A percentile compares a stretch with the other conserved stretches of the same genome.
Evolutionary conservation across 2,329 filamentous ascomycete genomes (phyloP).

Genomic region (Cercospora sp.): DNA sequence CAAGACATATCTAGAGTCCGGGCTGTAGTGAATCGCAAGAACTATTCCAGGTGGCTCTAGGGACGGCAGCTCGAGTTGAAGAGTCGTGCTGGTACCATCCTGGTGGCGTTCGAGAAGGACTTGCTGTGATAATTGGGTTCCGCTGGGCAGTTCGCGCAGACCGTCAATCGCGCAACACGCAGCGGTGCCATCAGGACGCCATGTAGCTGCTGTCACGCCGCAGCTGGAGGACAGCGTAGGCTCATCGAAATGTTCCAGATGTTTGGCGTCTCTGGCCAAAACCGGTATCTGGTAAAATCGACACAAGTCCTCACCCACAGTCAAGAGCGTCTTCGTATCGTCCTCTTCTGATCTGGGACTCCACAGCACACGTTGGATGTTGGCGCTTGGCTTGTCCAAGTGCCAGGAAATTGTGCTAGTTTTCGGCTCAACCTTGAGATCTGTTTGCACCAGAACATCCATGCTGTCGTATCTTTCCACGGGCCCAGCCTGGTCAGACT

Average conservation of each 20-base stretch:
- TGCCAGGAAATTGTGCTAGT: slow-evolving; percentile 40
- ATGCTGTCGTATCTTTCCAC: slow-evolving; percentile 38
- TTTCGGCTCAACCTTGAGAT: slow-evolving; percentile 36
- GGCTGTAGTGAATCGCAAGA: slow-evolving; percentile 36
- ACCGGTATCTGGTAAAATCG: slow-evolving; percentile 39
- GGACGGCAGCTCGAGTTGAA: slow-evolving; percentile 28
- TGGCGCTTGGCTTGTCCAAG: slow-evolving; percentile 36
- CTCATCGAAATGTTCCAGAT: slow-evolving; percentile 33
- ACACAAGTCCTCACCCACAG: slow-evolving; percentile 39
- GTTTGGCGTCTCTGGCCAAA: slow-evolving; percentile 24
- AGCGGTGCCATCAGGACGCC: slow-evolving; percentile 39
- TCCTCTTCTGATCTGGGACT: slow-evolving; percentile 30
- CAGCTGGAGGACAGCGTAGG: slow-evolving; percentile 31
- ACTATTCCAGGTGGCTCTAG: slow-evolving; percentile 36
- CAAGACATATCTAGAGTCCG: slow-evolving; percentile 35
- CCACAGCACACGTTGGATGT: slow-evolving; percentile 36
- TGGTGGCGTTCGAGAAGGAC: slow-evolving; percentile 33
- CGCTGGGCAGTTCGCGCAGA: slow-evolving; percentile 27
- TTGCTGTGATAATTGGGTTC: slow-evolving; percentile 25
- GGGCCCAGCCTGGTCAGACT: slow-evolving; percentile 31
- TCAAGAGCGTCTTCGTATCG: slow-evolving; percentile 34
- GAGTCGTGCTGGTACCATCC: slow-evolving; percentile 26
- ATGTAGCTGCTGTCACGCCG: slow-evolving; percentile 38
- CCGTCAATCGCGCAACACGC: slow-evolving; percentile 36
- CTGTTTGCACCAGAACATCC: slow-evolving; percentile 40